phyloP scores from a whole-genome alignment of 169 alveolate species.

The Plasmodium malariae region DNA sequence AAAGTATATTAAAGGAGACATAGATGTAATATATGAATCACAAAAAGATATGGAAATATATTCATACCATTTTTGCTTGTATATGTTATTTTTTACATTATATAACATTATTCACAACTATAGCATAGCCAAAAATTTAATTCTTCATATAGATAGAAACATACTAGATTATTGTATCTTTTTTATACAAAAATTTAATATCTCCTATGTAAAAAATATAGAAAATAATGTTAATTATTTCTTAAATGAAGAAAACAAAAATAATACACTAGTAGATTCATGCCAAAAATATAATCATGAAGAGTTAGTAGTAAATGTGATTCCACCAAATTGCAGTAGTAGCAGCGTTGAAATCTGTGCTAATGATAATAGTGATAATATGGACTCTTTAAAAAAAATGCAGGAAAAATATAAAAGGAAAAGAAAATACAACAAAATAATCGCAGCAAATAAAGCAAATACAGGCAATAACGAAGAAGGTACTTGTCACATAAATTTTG shows the following conservation, averaged over 20 bases:
- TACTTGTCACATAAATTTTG: not conserved
- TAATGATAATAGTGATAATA: not conserved
- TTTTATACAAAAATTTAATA: conserved; percentile 71
- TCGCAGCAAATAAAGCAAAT: not conserved
- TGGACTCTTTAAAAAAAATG: not conserved
- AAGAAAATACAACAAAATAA: conserved; percentile 55
- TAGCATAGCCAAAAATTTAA: conserved; percentile 64
- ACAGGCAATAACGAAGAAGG: not conserved
- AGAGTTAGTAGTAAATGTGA: not conserved
- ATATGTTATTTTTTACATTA: conserved; percentile 70
- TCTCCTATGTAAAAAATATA: conserved; percentile 35
- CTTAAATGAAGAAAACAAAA: conserved; percentile 11
- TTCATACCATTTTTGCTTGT: conserved; percentile 69
- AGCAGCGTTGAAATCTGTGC: not conserved
- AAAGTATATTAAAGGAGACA: conserved; percentile 65
- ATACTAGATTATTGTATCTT: conserved; percentile 74
- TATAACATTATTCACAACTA: conserved; percentile 55
- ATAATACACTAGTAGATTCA: too few relatives aligned
- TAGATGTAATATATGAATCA: conserved; percentile 66
- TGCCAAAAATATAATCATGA: not conserved
- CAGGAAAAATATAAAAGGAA: conserved; percentile 60
- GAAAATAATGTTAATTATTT: conserved; percentile 50
- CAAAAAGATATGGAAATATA: conserved; percentile 75
- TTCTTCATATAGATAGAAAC: conserved; percentile 74
- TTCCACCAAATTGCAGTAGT: not conserved